These are phyloP conservation scores for Blastomyces parvus DNA, from an alignment of 2,329 filamentous ascomycete species.

Conservation along the genomic window DNA sequence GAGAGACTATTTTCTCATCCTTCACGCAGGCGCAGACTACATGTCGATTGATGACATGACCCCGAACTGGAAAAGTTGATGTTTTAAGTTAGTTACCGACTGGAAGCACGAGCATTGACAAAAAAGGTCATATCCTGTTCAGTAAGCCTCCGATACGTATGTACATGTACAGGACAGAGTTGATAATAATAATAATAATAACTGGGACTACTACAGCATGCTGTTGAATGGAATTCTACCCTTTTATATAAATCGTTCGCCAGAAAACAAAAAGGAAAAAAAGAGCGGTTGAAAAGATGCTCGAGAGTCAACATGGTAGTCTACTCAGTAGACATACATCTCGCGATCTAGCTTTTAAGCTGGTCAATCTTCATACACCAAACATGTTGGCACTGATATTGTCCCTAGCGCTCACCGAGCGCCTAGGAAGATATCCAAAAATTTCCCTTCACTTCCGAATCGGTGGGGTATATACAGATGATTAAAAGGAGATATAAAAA, in stretches of 20 bases:
- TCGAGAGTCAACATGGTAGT: neutral
- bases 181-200: neutral
- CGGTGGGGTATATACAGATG: neutral
- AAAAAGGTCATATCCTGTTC: neutral
- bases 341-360: neutral
- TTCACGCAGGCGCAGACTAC: neutral
- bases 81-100: neutral
- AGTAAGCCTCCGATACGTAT: neutral
- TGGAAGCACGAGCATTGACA: neutral
- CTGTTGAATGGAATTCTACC: neutral
- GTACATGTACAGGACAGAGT: too few species aligned
- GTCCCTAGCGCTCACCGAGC: neutral
- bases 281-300: neutral
- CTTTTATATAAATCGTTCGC: neutral
- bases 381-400: neutral
- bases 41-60: neutral
- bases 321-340: neutral
- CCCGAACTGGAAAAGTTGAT: too few species aligned
- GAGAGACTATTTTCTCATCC: neutral
- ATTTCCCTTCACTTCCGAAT: neutral
- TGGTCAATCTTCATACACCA: neutral
- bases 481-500: neutral
- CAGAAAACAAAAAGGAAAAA: neutral
- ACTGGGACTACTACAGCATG: neutral
- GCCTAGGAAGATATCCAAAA: neutral